Conservation (phyloP, 768 basidiomycete species). For the Dictyophora rubrovolvata region DNA sequence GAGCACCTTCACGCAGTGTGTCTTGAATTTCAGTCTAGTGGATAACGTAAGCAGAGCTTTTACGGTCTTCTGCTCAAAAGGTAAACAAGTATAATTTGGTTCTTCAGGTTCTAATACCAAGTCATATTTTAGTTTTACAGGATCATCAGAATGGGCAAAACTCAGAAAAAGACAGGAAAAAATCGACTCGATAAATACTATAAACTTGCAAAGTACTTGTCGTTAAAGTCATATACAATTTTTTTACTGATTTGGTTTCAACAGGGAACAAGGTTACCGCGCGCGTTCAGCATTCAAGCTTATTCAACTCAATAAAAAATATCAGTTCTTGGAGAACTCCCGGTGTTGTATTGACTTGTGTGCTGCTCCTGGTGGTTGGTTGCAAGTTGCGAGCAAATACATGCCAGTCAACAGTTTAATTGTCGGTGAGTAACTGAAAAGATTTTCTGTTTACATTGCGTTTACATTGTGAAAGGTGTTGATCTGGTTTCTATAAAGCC, state of each 20-base stretch:
- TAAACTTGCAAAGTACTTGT: constrained; percentile 75
- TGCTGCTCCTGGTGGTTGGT: constrained; percentile 98
- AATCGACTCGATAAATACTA: constrained; percentile 96
- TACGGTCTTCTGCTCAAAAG: too few relatives aligned
- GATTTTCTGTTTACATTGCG: background rate
- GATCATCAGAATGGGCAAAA: constrained; percentile 45
- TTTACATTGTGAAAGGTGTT: constrained; percentile 49
- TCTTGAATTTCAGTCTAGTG: background rate
- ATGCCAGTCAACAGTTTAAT: constrained; percentile 92
- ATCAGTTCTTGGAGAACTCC: constrained; percentile 78
- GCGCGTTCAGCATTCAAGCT: constrained; percentile 99
- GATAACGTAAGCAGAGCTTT: background rate
- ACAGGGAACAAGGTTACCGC: constrained; percentile 96
- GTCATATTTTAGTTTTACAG: too few relatives aligned
- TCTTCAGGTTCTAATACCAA: too few relatives aligned
- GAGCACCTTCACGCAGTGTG: background rate
- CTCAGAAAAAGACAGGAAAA: constrained; percentile 95
- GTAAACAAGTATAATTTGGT: too few relatives aligned
- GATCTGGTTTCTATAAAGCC: constrained; percentile 95
- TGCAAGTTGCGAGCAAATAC: constrained; percentile 96
- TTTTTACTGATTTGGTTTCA: constrained; percentile 2
- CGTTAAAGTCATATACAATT: background rate
- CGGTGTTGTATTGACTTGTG: constrained; percentile 96
- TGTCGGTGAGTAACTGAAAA: constrained; percentile 48
- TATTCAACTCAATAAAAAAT: constrained; percentile 98